Evolutionary conservation across 441 rosid genomes (phyloP).

Genomic region (Cnidoscolus chayamansa): DNA sequence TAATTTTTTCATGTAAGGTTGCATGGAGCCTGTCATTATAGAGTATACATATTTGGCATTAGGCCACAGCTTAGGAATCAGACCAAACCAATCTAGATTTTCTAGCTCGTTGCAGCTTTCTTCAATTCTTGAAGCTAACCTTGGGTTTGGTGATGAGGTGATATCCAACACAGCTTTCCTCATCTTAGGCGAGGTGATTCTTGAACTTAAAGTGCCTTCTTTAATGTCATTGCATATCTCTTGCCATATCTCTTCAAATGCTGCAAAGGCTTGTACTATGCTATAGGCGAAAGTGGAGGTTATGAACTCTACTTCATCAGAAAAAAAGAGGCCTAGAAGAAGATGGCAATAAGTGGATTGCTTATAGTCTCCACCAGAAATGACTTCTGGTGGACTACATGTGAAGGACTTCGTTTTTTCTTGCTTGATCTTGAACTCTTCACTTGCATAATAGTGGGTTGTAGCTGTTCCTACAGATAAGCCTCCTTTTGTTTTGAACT

Average conservation of each 20-base stretch:
- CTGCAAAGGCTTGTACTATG: conserved; percentile 65
- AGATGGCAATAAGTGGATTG: conserved; percentile 87
- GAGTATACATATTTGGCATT: conserved; percentile 78
- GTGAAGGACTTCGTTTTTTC: conserved; percentile 67
- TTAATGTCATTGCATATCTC: conserved; percentile 60
- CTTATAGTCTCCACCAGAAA: conserved; percentile 65
- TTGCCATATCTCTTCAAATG: conserved; percentile 66
- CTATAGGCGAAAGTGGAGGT: conserved; percentile 79
- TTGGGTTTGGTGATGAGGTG: conserved; percentile 45
- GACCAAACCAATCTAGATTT: conserved; percentile 45
- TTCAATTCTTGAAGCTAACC: conserved; percentile 47
- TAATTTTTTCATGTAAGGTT: conserved; percentile 56
- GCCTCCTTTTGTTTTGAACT: conserved; percentile 67
- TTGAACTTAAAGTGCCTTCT: conserved; percentile 47
- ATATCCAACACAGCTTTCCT: conserved; percentile 53
- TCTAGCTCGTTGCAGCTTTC: conserved; percentile 44
- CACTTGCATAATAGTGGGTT: conserved; percentile 67
- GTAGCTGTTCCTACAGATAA: conserved; percentile 78
- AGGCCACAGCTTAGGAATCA: conserved; percentile 71
- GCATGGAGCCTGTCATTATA: conserved; percentile 93
- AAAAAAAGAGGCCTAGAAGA: conserved; percentile 64
- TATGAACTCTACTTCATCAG: conserved; percentile 54
- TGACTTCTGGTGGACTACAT: conserved; percentile 73
- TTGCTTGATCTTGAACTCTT: conserved; percentile 82
- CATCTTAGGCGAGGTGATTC: conserved; percentile 46